These are phyloP conservation scores for Pharnaceum exiguum DNA, from an alignment of 148 eudicot genomes.

Conservation along the genomic window DNA sequence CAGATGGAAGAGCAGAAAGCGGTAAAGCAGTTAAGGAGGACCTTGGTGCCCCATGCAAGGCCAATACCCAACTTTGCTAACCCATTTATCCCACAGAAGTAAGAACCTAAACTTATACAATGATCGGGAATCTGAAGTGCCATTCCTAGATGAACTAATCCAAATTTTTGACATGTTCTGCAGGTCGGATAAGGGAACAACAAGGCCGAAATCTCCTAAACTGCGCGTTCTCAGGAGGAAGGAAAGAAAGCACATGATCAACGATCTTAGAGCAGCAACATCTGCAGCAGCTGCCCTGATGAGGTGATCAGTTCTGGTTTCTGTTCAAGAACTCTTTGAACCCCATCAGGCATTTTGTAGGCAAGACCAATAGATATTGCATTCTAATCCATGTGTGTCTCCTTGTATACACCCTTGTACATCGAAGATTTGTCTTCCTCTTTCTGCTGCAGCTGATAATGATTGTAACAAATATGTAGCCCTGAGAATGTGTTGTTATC, in stretches of 20 bases:
- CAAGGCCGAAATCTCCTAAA: conserved; percentile 75
- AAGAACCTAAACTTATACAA: conserved; percentile 21
- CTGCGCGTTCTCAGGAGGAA: conserved; percentile 46
- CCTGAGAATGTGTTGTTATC: too few relatives aligned
- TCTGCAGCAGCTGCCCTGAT: conserved; percentile 49
- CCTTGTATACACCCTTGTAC: too few relatives aligned
- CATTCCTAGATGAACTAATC: not conserved
- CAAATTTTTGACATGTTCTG: not conserved
- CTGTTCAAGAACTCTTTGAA: conserved; percentile 62
- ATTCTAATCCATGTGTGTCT: too few relatives aligned
- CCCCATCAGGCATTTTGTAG: conserved; percentile 20
- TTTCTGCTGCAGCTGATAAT: too few relatives aligned
- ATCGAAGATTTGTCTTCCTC: too few relatives aligned
- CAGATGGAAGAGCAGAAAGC: conserved; percentile 99
- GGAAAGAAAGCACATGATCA: conserved; percentile 39
- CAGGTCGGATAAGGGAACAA: conserved; percentile 63
- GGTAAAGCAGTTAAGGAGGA: conserved; percentile 81
- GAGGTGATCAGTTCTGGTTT: conserved; percentile 42
- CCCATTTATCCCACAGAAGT: conserved; percentile 85
- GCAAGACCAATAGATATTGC: not conserved
- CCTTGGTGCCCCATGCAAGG: conserved; percentile 88
- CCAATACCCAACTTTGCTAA: conserved; percentile 73
- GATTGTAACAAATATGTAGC: too few relatives aligned
- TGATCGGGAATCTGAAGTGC: not conserved
- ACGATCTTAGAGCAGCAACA: conserved; percentile 24